Base-by-base conservation (phyloP, 768 basidiomycete species). In the Mycena venus region DNA sequence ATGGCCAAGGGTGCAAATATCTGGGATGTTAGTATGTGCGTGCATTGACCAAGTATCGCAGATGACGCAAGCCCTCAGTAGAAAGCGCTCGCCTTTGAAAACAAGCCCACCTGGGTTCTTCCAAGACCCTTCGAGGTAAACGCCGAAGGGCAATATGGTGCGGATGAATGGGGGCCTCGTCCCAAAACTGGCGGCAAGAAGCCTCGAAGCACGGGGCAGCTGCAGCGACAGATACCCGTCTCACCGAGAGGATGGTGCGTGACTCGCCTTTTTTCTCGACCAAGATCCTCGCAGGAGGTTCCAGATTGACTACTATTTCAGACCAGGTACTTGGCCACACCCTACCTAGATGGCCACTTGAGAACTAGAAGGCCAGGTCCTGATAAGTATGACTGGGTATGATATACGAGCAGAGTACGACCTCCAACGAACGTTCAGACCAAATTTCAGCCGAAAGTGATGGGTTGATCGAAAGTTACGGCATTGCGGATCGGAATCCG, bases 241-340 rank as follows among this genome's bases (percentile, higher is more conserved):
- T 74, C 1, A 40, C 71, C 3, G 64, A 67, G 27, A 72, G 62
- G n/a, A 73, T 64, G 70, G 74, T 75, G 55, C 7, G 65, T n/a
- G 17, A 15, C 17, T 11, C 7, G 19, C n/a, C n/a, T n/a, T n/a
- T n/a, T n/a, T n/a, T n/a, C n/a, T 36, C 6, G 21, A 14, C 21
- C 4, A 36, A 23, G 56, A 36, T 23, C 3, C 34, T 36, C 29
- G 8, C n/a, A n/a, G n/a, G n/a, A n/a, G n/a, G n/a, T n/a, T n/a
- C n/a, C n/a, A n/a, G n/a, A n/a, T n/a, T n/a, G n/a, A n/a, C n/a
- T n/a, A n/a, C n/a, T n/a, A n/a, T n/a, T n/a, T n/a, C n/a, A n/a
- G n/a, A n/a, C n/a, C n/a, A n/a, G n/a, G n/a, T n/a, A n/a, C n/a
- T n/a, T n/a, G n/a, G n/a, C n/a, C n/a, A n/a, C n/a, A n/a, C n/a